Evolutionary conservation across 1,284 basidiomycete genomes (phyloP).

Genomic region (Rhizoctonia solani): DNA sequence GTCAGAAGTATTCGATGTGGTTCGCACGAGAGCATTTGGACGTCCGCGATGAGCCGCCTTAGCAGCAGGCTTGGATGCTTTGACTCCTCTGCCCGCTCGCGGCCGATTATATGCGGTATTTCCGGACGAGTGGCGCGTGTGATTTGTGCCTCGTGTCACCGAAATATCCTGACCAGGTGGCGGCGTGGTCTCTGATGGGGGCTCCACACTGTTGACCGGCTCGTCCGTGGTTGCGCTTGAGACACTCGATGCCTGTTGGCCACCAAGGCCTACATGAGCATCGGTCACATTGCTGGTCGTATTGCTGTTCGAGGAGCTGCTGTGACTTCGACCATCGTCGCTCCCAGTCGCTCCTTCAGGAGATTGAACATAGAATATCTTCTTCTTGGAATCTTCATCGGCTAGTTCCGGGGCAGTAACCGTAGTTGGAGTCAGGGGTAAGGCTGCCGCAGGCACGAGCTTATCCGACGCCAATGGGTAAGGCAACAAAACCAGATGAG

Average conservation of each 20-base stretch:
- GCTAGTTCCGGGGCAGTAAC: slow-evolving; percentile 24
- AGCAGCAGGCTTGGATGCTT: slow-evolving; percentile 17
- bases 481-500: not conserved
- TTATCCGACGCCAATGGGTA: not conserved
- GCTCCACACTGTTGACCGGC: not conserved
- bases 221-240: slow-evolving; percentile 28
- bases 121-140: slow-evolving; percentile 25
- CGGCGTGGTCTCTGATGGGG: not conserved
- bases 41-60: slow-evolving; percentile 16
- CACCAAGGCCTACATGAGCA: slow-evolving; percentile 8
- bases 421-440: slow-evolving; percentile 31
- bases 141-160: slow-evolving; percentile 25
- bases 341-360: slow-evolving; percentile 28
- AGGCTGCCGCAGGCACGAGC: slow-evolving; percentile 22
- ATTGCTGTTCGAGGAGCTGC: slow-evolving; percentile 32
- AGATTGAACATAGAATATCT: slow-evolving; percentile 29
- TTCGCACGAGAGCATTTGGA: slow-evolving; percentile 15
- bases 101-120: slow-evolving; percentile 26
- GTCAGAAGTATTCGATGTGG: slow-evolving; percentile 24
- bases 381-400: slow-evolving; percentile 21
- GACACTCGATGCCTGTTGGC: slow-evolving; percentile 16
- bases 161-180: slow-evolving; percentile 12
- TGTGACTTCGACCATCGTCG: slow-evolving; percentile 30
- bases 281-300: slow-evolving; percentile 33
- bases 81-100: slow-evolving; percentile 1